Base-by-base conservation (phyloP, 2,329 filamentous ascomycete genomes). In the Podosphaera aphanis region DNA sequence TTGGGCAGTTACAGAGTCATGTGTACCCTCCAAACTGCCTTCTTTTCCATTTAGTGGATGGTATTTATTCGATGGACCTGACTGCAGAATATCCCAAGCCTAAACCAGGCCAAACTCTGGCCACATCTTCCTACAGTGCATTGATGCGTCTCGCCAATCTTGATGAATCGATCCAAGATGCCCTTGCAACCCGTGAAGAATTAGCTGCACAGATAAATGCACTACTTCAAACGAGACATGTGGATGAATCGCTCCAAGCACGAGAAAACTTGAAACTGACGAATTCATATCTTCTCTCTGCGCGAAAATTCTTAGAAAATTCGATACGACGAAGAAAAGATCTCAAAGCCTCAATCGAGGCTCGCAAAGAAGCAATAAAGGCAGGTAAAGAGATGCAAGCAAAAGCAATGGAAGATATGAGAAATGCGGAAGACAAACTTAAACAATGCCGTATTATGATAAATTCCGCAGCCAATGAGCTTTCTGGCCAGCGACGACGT, bases 91-190 rank as follows among this genome's bases (percentile, higher is more conserved):
- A 59, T n/a, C 56, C 54, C 36, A 52, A 50, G 20, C 70, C 72
- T 0, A 74, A 71, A 50, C 64, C 71, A 20, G 67, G 69, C 5
- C 61, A 67, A 1, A 53, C 65, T 2, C 59, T 71, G 0, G 64
- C 71, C 0, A 85, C 80, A 0, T 85, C 84, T 0, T 85, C 85
- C 0, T 94, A 93, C 60, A 85, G 84, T 56, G 75, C 82, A 1
- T 66, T 95, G 18, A 88, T 94, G 77, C 79, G 82, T 49, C 68
- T 95, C 10, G 79, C 83, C 5, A 93, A 86, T 48, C 68, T 95
- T 15, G 84, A 93, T 50, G 83, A 81, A 58, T 93, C 85, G 46
- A 83, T 94, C 20, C 84, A 92, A 58, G 88, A 95, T 60, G 85
- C 85, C 1, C 64, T 93, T 8, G 73, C 77, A 1, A 92, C 83